phyloP scores from a whole-genome alignment of 2,329 filamentous ascomycete genomes.

The Curvularia verruculosa region DNA sequence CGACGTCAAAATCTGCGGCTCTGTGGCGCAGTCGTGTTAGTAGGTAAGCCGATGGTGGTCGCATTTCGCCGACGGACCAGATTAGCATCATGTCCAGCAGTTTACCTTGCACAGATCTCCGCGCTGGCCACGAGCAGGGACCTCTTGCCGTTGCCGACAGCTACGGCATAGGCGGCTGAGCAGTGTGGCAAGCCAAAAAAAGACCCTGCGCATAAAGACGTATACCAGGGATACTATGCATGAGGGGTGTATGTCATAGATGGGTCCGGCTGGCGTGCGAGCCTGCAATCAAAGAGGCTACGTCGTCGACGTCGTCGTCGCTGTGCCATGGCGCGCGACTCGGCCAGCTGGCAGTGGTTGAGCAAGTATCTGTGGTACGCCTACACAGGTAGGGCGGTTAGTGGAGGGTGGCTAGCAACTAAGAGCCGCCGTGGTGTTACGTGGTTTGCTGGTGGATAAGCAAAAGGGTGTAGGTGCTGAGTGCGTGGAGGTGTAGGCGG shows the following conservation, averaged over 20 bases:
- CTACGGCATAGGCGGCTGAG: slow-evolving; percentile 14
- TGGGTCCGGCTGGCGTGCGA: slow-evolving; percentile 13
- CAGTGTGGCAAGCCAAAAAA: slow-evolving; percentile 24
- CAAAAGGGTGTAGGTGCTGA: slow-evolving; percentile 13
- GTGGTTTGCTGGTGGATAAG: slow-evolving; percentile 25
- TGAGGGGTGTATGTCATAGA: slow-evolving; percentile 21
- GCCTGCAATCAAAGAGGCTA: slow-evolving; percentile 24
- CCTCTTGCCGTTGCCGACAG: slow-evolving; percentile 1
- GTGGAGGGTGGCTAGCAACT: slow-evolving; percentile 16
- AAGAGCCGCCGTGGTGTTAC: slow-evolving; percentile 9
- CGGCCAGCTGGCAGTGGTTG: slow-evolving; percentile 7
- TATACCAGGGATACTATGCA: slow-evolving; percentile 21
- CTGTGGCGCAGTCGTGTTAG: slow-evolving; percentile 26
- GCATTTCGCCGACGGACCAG: slow-evolving; percentile 14
- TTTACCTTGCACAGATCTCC: slow-evolving; percentile 1
- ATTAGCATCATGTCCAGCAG: slow-evolving; percentile 7
- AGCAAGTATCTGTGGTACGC: slow-evolving; percentile 19
- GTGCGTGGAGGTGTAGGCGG: slow-evolving; percentile 22
- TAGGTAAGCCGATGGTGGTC: slow-evolving; percentile 10
- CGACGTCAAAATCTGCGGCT: slow-evolving; percentile 9
- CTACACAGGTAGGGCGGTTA: slow-evolving; percentile 27
- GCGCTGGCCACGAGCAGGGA: background rate
- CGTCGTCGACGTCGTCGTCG: background rate
- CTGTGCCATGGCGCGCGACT: background rate
- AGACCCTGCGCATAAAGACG: slow-evolving; percentile 24